Base-by-base conservation (phyloP, 495 filamentous ascomycete species). In the Rhizodiscina lignyota region DNA sequence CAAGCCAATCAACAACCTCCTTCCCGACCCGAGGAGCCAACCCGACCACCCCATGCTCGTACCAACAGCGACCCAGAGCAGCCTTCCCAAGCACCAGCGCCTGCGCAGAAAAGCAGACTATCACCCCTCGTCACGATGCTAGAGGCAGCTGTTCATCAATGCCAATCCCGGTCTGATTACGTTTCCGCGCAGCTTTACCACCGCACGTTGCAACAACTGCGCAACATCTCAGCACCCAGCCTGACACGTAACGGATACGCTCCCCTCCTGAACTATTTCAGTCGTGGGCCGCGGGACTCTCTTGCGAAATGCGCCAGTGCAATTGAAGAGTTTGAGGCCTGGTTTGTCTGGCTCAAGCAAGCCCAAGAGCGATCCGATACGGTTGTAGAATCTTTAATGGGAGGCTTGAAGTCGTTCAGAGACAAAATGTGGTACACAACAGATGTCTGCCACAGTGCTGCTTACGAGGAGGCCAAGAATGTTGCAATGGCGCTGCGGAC, bases 371-470 rank as follows among this genome's bases (percentile, higher is more conserved):
- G 74, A 4, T 73, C 74, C 33, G 76, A 80, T 51, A 59, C 63
- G 10, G 60, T 63, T 1, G 71, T 77, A 37, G 72, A 79, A 31
- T 60, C 62, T 16, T 76, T 80, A 74, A 77, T 79, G 62, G 62
- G 61, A 37, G 67, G 67, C 11, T 54, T 77, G 12, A 74, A 74
- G 35, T 68, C 74, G 17, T 59, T 87, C 15, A 68, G 89, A 28
- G 79, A 91, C 54, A 96, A 96, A 64, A 93, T 94, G 83, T 97
- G 89, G 89, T 97, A 93, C 53, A 81, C 89, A 44, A 92, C 86
- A 4, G 89, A 96, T 54, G 89, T 96, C 29, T 77, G 79, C 37
- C 87, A 93, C 48, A 94, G 87, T 13, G 82, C 72, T 28, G 68
- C 72, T 2, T 97, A 94, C 48, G 87, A 92, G 39, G 80, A 91